Evolutionary conservation across 192 early-diverging fungal species (phyloP).

Genomic region (Phycomyces nitens): DNA sequence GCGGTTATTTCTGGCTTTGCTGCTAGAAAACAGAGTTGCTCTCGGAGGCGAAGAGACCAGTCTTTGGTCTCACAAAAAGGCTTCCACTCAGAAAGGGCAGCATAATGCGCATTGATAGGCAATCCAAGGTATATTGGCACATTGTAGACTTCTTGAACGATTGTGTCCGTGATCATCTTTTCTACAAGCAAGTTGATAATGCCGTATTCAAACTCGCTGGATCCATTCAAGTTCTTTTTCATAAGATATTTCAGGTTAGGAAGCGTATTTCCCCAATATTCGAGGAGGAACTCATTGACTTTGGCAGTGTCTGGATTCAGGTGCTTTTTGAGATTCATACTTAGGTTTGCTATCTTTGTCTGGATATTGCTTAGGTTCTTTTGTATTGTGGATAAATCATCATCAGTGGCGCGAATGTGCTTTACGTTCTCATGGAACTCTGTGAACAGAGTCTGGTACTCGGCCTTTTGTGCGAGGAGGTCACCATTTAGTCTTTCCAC

Average conservation of each 20-base stretch:
- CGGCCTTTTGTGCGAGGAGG: constrained; percentile 7
- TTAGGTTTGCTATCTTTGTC: constrained; percentile 2
- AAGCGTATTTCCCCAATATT: too few species aligned
- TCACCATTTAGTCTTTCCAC: too few species aligned
- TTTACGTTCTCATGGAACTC: constrained; percentile 15
- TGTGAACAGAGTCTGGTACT: constrained; percentile 8
- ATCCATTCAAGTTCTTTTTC: neutral
- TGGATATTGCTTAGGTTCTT: constrained; percentile 32
- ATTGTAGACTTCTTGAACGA: constrained; percentile 1
- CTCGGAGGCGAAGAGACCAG: constrained; percentile 6
- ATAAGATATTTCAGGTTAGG: neutral
- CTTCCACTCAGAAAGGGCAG: constrained; percentile 8
- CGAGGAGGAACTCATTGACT: neutral
- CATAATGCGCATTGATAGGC: constrained; percentile 13
- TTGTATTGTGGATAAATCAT: constrained; percentile 43
- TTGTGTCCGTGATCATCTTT: constrained; percentile 14
- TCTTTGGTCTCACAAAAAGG: neutral
- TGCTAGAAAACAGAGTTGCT: constrained; percentile 18
- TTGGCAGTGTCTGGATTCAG: neutral
- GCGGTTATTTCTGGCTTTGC: constrained; percentile 5
- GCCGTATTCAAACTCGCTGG: constrained; percentile 1
- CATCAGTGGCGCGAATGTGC: constrained; percentile 43
- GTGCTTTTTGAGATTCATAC: constrained; percentile 10
- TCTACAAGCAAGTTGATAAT: constrained; percentile 13
- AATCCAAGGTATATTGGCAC: constrained; percentile 12